These are phyloP conservation scores for Durio zibethinus DNA, from an alignment of 345 rosid genomes.

Conservation along the genomic window DNA sequence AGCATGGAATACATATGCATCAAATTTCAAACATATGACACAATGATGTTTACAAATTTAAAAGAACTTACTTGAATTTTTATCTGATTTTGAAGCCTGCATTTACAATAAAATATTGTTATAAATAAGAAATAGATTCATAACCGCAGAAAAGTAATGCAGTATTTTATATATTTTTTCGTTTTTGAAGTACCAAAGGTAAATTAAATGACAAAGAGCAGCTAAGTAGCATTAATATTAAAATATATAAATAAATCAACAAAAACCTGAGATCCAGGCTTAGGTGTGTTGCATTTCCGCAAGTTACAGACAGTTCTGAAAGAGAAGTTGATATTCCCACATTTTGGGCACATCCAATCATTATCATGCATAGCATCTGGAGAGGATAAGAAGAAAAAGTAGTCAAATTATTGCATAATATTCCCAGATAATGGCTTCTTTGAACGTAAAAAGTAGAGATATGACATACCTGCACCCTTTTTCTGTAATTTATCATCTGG, in stretches of 20 bases:
- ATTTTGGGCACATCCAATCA: conserved; percentile 97
- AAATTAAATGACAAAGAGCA: neutral
- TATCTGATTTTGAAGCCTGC: conserved; percentile 75
- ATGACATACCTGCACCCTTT: conserved; percentile 48
- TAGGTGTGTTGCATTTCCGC: conserved; percentile 98
- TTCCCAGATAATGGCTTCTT: neutral
- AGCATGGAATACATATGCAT: conserved; percentile 25
- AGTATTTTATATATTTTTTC: neutral
- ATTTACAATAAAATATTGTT: conserved; percentile 26
- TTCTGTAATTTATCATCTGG: conserved; percentile 75
- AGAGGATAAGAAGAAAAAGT: conserved; percentile 1
- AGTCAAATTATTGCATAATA: neutral
- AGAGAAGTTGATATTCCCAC: conserved; percentile 95
- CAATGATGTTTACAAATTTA: neutral
- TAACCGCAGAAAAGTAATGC: neutral
- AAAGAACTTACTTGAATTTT: conserved; percentile 66
- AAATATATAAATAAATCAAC: neutral
- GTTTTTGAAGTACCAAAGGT: neutral
- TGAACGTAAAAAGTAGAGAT: neutral
- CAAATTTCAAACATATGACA: conserved; percentile 14
- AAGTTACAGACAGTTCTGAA: conserved; percentile 93
- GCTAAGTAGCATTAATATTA: neutral
- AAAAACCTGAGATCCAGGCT: conserved; percentile 94
- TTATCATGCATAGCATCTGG: conserved; percentile 80
- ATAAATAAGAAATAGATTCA: conserved; percentile 4